Percentiles rank a stretch among this genome's conserved stretches.
Conservation (phyloP, 352 stramenopile genomes). For the Phytopythium cucurbitacearum region DNA sequence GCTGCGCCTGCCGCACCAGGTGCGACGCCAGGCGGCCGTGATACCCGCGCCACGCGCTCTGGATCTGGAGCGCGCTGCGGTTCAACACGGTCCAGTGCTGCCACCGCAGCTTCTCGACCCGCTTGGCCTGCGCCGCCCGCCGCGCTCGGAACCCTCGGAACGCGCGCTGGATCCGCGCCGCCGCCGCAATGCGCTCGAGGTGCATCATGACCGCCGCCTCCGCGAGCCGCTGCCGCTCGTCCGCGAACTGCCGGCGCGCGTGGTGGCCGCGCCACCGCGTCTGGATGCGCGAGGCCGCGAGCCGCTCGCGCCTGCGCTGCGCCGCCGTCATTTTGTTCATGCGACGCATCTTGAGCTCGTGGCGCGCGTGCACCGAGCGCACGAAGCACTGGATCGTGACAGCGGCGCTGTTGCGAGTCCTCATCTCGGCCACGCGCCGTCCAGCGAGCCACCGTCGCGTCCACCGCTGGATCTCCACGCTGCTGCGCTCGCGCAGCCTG, state of each 20-base stretch:
- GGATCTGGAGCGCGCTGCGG: conserved; percentile 64
- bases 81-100: conserved; percentile 60
- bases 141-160: conserved; percentile 64
- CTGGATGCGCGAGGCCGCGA: conserved; percentile 49
- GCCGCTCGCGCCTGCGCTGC: conserved; percentile 16
- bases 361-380: conserved; percentile 30
- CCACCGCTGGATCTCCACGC: conserved; percentile 44
- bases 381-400: conserved; percentile 53
- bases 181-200: conserved; percentile 36
- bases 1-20: conserved; percentile 45
- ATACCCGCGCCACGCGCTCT: conserved; percentile 70
- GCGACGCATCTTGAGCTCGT: conserved; percentile 31
- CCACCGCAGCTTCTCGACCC: conserved; percentile 69
- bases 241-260: conserved; percentile 27
- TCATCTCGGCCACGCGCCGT: conserved; percentile 17
- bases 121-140: conserved; percentile 32
- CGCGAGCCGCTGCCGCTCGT: conserved; percentile 15
- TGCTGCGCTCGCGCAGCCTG: conserved; percentile 14
- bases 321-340: conserved; percentile 27
- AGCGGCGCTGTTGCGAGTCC: conserved; percentile 31
- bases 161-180: conserved; percentile 51
- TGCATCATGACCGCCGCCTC: conserved; percentile 33
- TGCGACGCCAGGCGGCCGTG: conserved; percentile 59
- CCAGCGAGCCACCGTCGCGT: conserved; percentile 47
- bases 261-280: conserved; percentile 31